Evolutionary conservation across 345 rosid species (phyloP), one percentile per base, ranked within the genome.

Genomic region (Hypericum androsaemum): DNA sequence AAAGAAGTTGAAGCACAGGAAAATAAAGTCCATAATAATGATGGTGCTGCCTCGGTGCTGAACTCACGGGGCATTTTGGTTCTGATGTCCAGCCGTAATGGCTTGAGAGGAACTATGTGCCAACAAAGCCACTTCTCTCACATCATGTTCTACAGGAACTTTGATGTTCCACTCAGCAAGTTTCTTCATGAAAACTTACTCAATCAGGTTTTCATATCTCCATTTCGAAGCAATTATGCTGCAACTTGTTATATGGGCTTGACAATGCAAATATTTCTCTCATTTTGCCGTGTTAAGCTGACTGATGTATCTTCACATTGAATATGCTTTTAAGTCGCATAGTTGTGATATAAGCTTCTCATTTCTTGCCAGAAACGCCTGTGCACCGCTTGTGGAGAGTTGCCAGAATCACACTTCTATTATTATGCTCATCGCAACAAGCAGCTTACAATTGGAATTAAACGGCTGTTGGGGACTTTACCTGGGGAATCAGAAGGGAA

Each of bases 121-220:
- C 83, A 85, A 66, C 95, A 88, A 64, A 88, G 85, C 74, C 98
- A 73, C 77, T 86, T 88, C 70, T 88, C 95, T 58, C 98, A 84
- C 64, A 92, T 92, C 45, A 74, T 75, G 71, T 92, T 88, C 79
- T 92, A 92, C 77, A 79, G 62, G 69, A 77, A 83, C 68, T 92
- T 78, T 41, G 98, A 92, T 69, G 64, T 81, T 55, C 97, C 97
- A 41, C 80, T 92, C 42, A 90, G 94, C 50, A 85, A 56, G 68
- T 92, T 92, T 77, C 86, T 92, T 50, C 80, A 57, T 39, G 85
- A 85, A 53, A 83, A 81, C 59, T 63, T 92, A 68, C 82, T 92
- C 45, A 76, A 73, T 70, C 97, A 88, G 95, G 98, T 92, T 53
- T n/a, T n/a, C n/a, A n/a, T n/a, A n/a, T n/a, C n/a, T n/a, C n/a